Base-by-base conservation (phyloP, 2,329 filamentous ascomycete genomes). In the Nothophaeocryptopus gaeumannii region DNA sequence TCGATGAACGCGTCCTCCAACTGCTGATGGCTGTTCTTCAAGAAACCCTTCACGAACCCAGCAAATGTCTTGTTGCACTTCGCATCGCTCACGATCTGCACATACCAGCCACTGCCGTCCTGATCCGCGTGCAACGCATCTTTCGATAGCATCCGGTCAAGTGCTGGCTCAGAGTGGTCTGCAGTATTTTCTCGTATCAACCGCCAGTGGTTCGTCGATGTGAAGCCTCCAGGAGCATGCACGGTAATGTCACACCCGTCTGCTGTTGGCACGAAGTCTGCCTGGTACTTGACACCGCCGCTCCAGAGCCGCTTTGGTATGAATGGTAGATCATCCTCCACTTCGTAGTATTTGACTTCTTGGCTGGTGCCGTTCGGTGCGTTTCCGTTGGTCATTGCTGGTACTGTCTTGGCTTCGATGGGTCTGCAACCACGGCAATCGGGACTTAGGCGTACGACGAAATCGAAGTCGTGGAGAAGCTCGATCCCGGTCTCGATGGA, bases 211-310 rank as follows among this genome's bases (percentile, higher is more conserved):
- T 68, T 69, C 26, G 55, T 57, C 8, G 59, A 62, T 3, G 60
- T 67, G 55, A 69, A 67, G 33, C 66, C 65, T 20, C 62, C 66
- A 10, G 65, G 65, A 8, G 66, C 65, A 33, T 64, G 58, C 10
- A 68, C 59, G 9, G 61, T 65, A 54, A 68, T 67, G 48, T 66
- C 62, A 55, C 66, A 68, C 36, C 66, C 66, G 29, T 68, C 59
- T 10, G 50, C 48, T 15, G 50, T 54, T 1, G 60, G 59, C 5
- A 62, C 35, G 51, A 63, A 68, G 38, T 65, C 59, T 13, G 64
- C 64, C 1, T 50, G 58, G 53, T 68, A 68, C 37, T 47, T 58
- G 8, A 67, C 65, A 12, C 64, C 60, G 31, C 66, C 66, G 26
- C 42, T 50, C 66, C 66, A 68, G 1, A 68, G 56, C 14, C 53